Conservation (phyloP, 2,329 filamentous ascomycete species). For the Chaetomium sp. region DNA sequence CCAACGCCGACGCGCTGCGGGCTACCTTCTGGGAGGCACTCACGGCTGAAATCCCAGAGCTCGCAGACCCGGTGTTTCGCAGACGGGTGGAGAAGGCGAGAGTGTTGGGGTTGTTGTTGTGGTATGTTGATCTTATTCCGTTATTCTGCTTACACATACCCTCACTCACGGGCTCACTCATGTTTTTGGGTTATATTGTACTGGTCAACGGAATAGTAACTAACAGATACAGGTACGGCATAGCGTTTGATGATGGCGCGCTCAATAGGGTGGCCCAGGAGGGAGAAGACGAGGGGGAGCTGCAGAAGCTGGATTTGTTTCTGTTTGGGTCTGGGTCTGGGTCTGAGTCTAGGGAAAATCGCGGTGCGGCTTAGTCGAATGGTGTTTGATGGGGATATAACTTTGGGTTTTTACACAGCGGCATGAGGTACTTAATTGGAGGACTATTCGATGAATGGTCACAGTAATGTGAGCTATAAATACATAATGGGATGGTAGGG, state of each 20-base stretch:
- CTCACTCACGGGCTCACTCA: no score
- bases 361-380: no score
- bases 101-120: conserved; percentile 51
- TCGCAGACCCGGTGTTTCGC: conserved; percentile 26
- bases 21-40: conserved; percentile 44
- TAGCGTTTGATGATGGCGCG: conserved; percentile 54
- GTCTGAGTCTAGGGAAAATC: not conserved
- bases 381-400: no score
- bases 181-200: no score
- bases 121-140: conserved; percentile 23
- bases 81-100: conserved; percentile 36
- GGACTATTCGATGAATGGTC: no score
- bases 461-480: no score
- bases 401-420: no score
- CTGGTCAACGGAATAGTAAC: not conserved
- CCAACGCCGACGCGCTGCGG: conserved; percentile 38
- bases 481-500: no score
- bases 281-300: conserved; percentile 43
- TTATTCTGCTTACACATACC: not conserved
- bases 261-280: conserved; percentile 52
- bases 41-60: conserved; percentile 28
- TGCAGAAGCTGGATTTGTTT: conserved; percentile 42
- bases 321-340: conserved; percentile 2
- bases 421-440: no score
- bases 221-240: conserved; percentile 42